Percentiles rank a stretch among this genome's conserved stretches.
phyloP scores from a whole-genome alignment of 139 green algal species.

The Chlorella sp. region DNA sequence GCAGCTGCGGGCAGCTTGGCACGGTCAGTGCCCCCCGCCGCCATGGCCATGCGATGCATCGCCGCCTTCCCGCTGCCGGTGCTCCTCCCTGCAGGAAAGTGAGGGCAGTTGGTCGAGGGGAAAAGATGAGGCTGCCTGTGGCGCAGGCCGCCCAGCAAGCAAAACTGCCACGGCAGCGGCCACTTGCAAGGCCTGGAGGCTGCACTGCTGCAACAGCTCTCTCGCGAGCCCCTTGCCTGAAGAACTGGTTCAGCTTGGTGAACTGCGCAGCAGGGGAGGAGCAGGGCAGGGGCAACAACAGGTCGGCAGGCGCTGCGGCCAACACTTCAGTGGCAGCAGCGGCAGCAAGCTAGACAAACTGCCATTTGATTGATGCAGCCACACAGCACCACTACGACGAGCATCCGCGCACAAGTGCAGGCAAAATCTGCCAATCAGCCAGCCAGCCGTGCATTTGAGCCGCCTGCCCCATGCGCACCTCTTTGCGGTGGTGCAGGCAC shows the following conservation, averaged over 20 bases:
- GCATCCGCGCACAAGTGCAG: too few species aligned
- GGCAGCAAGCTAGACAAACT: neutral
- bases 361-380: too few species aligned
- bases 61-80: conserved; percentile 38
- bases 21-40: conserved; percentile 8
- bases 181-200: too few species aligned
- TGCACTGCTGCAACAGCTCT: too few species aligned
- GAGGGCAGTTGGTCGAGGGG: too few species aligned
- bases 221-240: neutral
- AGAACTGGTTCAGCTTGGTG: conserved; percentile 45
- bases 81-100: conserved; percentile 20
- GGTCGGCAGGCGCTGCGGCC: neutral
- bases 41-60: neutral
- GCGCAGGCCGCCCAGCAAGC: too few species aligned
- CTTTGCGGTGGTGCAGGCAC: conserved; percentile 78
- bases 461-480: conserved; percentile 45
- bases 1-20: neutral
- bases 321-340: neutral
- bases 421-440: too few species aligned
- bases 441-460: too few species aligned
- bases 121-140: too few species aligned
- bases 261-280: conserved; percentile 18
- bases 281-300: neutral
- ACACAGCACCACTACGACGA: too few species aligned
- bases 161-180: too few species aligned